phyloP scores from a whole-genome alignment of 768 basidiomycete species.

The Mycena rosella region DNA sequence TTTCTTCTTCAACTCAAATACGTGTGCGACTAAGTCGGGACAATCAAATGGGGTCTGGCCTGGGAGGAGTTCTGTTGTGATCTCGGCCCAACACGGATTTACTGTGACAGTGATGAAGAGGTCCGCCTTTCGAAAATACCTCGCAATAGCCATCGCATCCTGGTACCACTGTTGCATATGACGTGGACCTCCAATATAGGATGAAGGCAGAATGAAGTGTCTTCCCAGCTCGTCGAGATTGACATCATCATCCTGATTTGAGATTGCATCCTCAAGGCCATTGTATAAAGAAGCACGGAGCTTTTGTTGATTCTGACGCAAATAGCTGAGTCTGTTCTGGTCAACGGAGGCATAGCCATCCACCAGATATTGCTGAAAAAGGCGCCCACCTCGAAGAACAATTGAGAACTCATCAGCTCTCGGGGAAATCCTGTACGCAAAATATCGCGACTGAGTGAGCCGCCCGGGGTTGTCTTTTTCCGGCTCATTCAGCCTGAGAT shows the following conservation, averaged over 20 bases:
- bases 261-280: slow-evolving; percentile 45
- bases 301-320: slow-evolving; percentile 44
- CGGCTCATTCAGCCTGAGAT: slow-evolving; percentile 30
- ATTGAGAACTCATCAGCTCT: slow-evolving; percentile 38
- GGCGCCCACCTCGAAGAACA: slow-evolving; percentile 49
- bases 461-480: slow-evolving; percentile 9
- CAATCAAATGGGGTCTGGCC: slow-evolving; percentile 55
- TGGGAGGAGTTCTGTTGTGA: slow-evolving; percentile 47
- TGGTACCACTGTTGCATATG: slow-evolving; percentile 53
- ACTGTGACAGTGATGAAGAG: not conserved
- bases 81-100: not conserved
- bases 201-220: slow-evolving; percentile 42
- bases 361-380: slow-evolving; percentile 55
- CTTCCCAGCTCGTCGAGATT: slow-evolving; percentile 42
- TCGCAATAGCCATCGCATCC: slow-evolving; percentile 57
- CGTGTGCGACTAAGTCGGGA: slow-evolving; percentile 62
- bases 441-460: slow-evolving; percentile 13
- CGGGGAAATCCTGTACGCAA: not conserved
- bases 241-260: slow-evolving; percentile 28
- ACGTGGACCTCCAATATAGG: slow-evolving; percentile 37
- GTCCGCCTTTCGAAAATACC: slow-evolving; percentile 13
- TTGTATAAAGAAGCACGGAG: slow-evolving; percentile 49
- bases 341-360: slow-evolving; percentile 54
- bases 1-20: slow-evolving; percentile 60
- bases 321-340: slow-evolving; percentile 46